Percentiles rank a stretch among this genome's conserved stretches.
phyloP scores from a whole-genome alignment of 192 early-diverging fungal species.

The Entomortierella beljakovae region DNA sequence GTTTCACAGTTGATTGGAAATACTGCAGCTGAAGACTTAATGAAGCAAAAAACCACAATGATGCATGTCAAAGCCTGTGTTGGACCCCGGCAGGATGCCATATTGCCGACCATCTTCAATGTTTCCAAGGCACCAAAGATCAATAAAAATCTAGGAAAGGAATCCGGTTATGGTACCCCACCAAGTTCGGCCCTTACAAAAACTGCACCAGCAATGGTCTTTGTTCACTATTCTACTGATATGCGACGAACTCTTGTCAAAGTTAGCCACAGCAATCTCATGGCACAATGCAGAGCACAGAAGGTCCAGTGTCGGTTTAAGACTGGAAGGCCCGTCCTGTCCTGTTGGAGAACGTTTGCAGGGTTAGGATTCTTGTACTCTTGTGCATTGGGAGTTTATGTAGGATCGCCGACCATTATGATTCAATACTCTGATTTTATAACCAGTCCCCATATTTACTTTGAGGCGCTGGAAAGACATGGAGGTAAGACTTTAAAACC shows the following conservation, averaged over 20 bases:
- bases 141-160: slow-evolving; percentile 66
- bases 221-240: slow-evolving; percentile 65
- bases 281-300: slow-evolving; percentile 72
- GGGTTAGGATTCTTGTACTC: slow-evolving; percentile 58
- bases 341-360: slow-evolving; percentile 49
- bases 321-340: slow-evolving; percentile 57
- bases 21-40: slow-evolving; percentile 69
- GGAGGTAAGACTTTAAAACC: slow-evolving; percentile 55
- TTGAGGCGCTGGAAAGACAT: slow-evolving; percentile 78
- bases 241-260: slow-evolving; percentile 56
- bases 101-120: slow-evolving; percentile 72
- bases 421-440: slow-evolving; percentile 73
- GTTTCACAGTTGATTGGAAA: slow-evolving; percentile 71
- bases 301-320: slow-evolving; percentile 70
- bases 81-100: slow-evolving; percentile 50
- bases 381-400: slow-evolving; percentile 52
- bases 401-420: slow-evolving; percentile 67
- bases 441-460: slow-evolving; percentile 71
- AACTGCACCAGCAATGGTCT: slow-evolving; percentile 67
- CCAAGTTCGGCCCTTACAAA: slow-evolving; percentile 22
- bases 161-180: slow-evolving; percentile 60
- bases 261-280: slow-evolving; percentile 64
- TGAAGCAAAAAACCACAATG: slow-evolving; percentile 71
- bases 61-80: slow-evolving; percentile 64
- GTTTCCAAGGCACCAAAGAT: slow-evolving; percentile 76